A percentile compares a stretch with the other conserved stretches of the same genome.
Evolutionary conservation across 768 basidiomycete genomes (phyloP).

Genomic region (Hygrophoropsis aurantiaca): DNA sequence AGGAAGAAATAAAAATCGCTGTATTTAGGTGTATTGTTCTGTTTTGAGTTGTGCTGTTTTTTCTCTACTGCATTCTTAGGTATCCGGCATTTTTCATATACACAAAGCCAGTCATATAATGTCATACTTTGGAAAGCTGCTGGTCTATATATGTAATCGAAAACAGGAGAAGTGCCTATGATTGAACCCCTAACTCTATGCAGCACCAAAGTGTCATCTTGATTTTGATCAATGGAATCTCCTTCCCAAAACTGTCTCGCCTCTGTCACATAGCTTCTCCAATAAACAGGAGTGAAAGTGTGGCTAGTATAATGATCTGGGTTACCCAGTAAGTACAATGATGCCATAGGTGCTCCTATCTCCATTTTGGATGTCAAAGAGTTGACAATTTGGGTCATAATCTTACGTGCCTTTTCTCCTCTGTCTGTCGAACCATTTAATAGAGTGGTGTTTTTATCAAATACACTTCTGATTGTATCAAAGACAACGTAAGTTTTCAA

Average conservation of each 20-base stretch:
- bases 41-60: too few species aligned
- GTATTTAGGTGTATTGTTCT: constrained; percentile 2
- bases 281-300: constrained; percentile 32
- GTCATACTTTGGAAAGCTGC: constrained; percentile 11
- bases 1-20: too few species aligned
- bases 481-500: constrained; percentile 41
- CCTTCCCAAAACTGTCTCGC: constrained; percentile 8
- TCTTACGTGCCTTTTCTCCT: constrained; percentile 20
- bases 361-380: constrained; percentile 32
- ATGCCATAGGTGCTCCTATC: constrained; percentile 37
- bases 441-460: constrained; percentile 21
- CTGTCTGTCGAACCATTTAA: constrained; percentile 3
- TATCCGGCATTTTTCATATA: constrained; percentile 10
- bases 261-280: constrained; percentile 30
- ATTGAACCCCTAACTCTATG: too few species aligned
- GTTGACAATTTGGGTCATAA: constrained; percentile 39
- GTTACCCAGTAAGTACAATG: constrained; percentile 32
- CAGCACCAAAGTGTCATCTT: constrained; percentile 13
- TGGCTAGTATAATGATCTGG: constrained; percentile 41
- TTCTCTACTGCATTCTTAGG: too few species aligned
- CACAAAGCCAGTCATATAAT: constrained; percentile 31
- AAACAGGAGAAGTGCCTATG: constrained; percentile 22
- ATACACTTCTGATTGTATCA: constrained; percentile 24
- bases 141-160: constrained; percentile 34
- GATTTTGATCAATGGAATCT: constrained; percentile 3